Percentiles rank a stretch among this genome's conserved stretches.
Evolutionary conservation across 805 yeast genomes (phyloP).

Genomic region (Teunomyces stri): DNA sequence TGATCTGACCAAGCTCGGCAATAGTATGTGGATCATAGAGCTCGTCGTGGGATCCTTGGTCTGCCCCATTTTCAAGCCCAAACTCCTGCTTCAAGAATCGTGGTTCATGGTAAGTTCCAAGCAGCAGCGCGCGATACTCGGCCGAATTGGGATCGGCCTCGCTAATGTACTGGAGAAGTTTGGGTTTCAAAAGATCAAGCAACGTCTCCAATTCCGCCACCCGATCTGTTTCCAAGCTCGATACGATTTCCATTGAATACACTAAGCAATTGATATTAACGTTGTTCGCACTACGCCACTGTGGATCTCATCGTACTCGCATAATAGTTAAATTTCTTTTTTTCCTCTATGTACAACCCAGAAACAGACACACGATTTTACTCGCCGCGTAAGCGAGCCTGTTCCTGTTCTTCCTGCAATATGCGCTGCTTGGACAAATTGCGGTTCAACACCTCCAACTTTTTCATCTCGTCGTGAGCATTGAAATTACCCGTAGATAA

Average conservation of each 20-base stretch:
- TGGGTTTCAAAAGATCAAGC: constrained; percentile 48
- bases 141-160: constrained; percentile 39
- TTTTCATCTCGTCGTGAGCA: constrained; percentile 74
- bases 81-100: constrained; percentile 36
- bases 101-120: constrained; percentile 58
- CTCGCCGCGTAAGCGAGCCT: background rate
- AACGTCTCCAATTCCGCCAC: constrained; percentile 56
- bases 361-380: background rate
- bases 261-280: too few relatives aligned
- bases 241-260: background rate
- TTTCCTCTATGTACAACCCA: background rate
- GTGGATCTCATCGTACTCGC: background rate
- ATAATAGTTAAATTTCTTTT: background rate
- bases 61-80: constrained; percentile 7
- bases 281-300: background rate
- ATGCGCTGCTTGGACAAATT: constrained; percentile 34
- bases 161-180: constrained; percentile 52
- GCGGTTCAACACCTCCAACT: constrained; percentile 61
- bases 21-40: constrained; percentile 17
- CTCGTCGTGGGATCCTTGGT: constrained; percentile 35
- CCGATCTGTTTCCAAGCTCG: constrained; percentile 43
- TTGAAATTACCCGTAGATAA: constrained; percentile 79
- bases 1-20: constrained; percentile 40
- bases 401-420: constrained; percentile 23
- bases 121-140: constrained; percentile 34